Evolutionary conservation across 768 basidiomycete species (phyloP).

Genomic region (Daedaleopsis sinensis): DNA sequence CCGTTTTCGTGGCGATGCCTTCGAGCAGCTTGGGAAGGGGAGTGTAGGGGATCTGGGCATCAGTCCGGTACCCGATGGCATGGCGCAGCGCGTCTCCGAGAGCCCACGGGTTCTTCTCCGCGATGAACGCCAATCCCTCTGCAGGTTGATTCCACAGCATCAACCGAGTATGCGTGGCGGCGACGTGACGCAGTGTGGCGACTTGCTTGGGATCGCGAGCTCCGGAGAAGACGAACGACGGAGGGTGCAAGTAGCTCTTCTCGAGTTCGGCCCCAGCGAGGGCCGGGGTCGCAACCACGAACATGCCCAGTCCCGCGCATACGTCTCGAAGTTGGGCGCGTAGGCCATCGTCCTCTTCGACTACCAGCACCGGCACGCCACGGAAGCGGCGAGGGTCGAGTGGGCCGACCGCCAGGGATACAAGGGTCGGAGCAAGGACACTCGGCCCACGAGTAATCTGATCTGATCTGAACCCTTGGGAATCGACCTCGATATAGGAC

Average conservation of each 20-base stretch:
- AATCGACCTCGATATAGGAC: background rate
- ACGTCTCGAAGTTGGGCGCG: background rate
- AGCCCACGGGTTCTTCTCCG: constrained; percentile 12
- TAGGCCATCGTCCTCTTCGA: constrained; percentile 1
- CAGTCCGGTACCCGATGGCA: background rate
- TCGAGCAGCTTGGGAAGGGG: background rate
- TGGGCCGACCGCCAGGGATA: constrained; percentile 4
- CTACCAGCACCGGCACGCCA: constrained; percentile 11
- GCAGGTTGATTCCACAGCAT: constrained; percentile 20
- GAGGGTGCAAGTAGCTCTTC: background rate
- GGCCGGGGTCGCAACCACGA: background rate
- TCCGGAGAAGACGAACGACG: constrained; percentile 16
- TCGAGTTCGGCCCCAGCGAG: background rate
- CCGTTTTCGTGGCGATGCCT: background rate
- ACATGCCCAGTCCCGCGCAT: background rate
- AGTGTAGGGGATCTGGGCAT: too few species aligned
- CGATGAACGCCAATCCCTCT: constrained; percentile 1
- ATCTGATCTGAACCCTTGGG: background rate
- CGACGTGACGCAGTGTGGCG: constrained; percentile 1
- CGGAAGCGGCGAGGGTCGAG: background rate
- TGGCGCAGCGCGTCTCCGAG: constrained; percentile 19
- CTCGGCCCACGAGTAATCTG: background rate
- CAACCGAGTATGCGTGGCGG: background rate
- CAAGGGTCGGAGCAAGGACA: background rate
- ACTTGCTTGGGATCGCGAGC: background rate